phyloP scores from a whole-genome alignment of 2,329 filamentous ascomycete species.

The Pseudogymnoascus sp. region DNA sequence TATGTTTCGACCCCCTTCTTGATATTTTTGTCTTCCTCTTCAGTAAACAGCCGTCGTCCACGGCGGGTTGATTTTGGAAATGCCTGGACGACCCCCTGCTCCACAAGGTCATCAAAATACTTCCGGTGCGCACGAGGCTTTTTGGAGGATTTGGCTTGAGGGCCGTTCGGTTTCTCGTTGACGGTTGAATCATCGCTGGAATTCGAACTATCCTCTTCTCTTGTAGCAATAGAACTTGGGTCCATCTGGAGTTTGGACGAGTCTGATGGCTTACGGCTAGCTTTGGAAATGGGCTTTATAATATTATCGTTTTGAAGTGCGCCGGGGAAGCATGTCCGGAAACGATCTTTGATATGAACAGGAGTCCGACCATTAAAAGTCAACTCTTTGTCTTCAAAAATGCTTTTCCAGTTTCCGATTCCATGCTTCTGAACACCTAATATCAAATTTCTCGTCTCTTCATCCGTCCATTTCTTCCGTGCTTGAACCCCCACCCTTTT shows the following conservation, averaged over 20 bases:
- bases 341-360: slow-evolving; percentile 57
- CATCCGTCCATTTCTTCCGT: slow-evolving; percentile 55
- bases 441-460: slow-evolving; percentile 54
- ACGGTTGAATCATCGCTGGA: slow-evolving; percentile 12
- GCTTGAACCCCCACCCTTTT: slow-evolving; percentile 48
- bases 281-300: slow-evolving; percentile 25
- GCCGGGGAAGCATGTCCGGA: slow-evolving; percentile 54
- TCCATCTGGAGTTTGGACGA: background rate
- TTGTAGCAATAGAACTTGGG: background rate
- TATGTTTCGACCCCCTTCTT: slow-evolving; percentile 50
- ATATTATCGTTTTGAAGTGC: slow-evolving; percentile 31
- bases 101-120: slow-evolving; percentile 45
- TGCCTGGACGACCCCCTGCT: slow-evolving; percentile 52
- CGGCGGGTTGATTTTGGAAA: slow-evolving; percentile 55
- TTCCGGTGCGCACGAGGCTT: slow-evolving; percentile 44
- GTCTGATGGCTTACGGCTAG: slow-evolving; percentile 20
- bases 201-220: slow-evolving; percentile 16
- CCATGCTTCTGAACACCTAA: slow-evolving; percentile 54
- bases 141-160: slow-evolving; percentile 36
- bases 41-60: slow-evolving; percentile 52
- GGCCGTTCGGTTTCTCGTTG: slow-evolving; percentile 15
- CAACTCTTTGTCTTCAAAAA: slow-evolving; percentile 52
- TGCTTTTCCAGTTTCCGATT: slow-evolving; percentile 57
- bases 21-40: slow-evolving; percentile 55
- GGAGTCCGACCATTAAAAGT: slow-evolving; percentile 53